phyloP scores from a whole-genome alignment of 805 yeast species.

The Metschnikowia orientalis region DNA sequence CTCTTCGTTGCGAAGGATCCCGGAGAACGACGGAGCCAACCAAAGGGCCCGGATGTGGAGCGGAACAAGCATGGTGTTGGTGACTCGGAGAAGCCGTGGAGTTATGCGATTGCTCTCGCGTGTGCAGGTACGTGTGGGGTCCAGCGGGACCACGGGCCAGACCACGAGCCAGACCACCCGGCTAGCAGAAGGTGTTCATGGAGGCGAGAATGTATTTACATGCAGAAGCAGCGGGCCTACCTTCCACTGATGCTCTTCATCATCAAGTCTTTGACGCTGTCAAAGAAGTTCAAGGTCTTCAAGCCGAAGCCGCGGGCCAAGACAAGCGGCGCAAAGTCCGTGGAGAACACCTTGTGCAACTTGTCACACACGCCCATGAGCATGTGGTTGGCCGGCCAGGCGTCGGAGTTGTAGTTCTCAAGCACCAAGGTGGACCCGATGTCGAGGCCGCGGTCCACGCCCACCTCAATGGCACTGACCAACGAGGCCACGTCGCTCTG shows the following conservation, averaged over 20 bases:
- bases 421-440: slow-evolving; percentile 77
- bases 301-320: slow-evolving; percentile 73
- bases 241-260: slow-evolving; percentile 42
- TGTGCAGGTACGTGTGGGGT: no score
- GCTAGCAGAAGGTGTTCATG: no score
- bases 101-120: no score
- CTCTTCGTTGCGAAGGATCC: not conserved
- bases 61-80: slow-evolving; percentile 1
- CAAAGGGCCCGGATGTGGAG: slow-evolving; percentile 9
- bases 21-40: slow-evolving; percentile 6
- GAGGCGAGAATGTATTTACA: slow-evolving; percentile 4
- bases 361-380: slow-evolving; percentile 88
- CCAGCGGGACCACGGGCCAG: no score
- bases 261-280: slow-evolving; percentile 65
- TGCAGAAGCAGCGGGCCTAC: no score
- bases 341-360: slow-evolving; percentile 79
- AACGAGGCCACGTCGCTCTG: slow-evolving; percentile 83
- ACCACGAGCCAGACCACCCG: no score
- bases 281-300: slow-evolving; percentile 58
- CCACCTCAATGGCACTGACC: slow-evolving; percentile 63
- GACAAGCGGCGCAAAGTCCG: slow-evolving; percentile 71
- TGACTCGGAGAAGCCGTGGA: not conserved
- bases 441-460: slow-evolving; percentile 76
- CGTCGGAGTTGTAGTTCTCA: slow-evolving; percentile 82
- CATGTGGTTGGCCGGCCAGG: slow-evolving; percentile 75